Conservation (phyloP, 139 green algal species). For the Chlamydomonas asymmetrica region DNA sequence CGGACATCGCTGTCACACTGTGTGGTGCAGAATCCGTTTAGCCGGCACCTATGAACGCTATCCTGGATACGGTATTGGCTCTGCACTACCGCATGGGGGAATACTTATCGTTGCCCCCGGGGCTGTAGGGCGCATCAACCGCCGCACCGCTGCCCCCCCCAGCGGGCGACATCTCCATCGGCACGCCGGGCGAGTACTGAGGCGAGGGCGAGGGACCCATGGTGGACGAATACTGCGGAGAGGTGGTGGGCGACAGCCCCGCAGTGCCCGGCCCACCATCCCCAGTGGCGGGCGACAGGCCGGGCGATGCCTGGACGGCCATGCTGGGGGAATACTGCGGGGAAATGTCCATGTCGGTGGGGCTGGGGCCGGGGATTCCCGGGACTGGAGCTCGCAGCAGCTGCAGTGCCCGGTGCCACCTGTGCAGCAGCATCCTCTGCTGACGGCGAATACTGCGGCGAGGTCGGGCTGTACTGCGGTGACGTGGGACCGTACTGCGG, state of each 20-base stretch:
- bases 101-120: too few relatives aligned
- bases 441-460: conserved; percentile 54
- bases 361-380: conserved; percentile 46
- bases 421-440: neutral
- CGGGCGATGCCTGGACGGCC: neutral
- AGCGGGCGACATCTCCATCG: conserved; percentile 60
- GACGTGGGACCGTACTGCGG: conserved; percentile 56
- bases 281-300: too few relatives aligned
- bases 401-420: neutral
- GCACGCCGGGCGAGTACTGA: conserved; percentile 66
- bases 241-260: too few relatives aligned
- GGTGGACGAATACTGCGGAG: too few relatives aligned
- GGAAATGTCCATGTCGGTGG: conserved; percentile 25
- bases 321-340: conserved; percentile 4
- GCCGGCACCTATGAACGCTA: too few relatives aligned
- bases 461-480: conserved; percentile 59
- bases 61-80: too few relatives aligned
- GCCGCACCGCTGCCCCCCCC: too few relatives aligned
- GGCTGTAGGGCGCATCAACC: too few relatives aligned
- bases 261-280: too few relatives aligned
- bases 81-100: too few relatives aligned
- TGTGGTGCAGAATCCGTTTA: too few relatives aligned
- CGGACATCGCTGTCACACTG: too few relatives aligned
- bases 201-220: conserved; percentile 63
- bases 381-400: conserved; percentile 30